Evolutionary conservation across 2,329 filamentous ascomycete species (phyloP), one percentile per base, ranked within the genome.

Genomic region (Fusarium duplospermum): DNA sequence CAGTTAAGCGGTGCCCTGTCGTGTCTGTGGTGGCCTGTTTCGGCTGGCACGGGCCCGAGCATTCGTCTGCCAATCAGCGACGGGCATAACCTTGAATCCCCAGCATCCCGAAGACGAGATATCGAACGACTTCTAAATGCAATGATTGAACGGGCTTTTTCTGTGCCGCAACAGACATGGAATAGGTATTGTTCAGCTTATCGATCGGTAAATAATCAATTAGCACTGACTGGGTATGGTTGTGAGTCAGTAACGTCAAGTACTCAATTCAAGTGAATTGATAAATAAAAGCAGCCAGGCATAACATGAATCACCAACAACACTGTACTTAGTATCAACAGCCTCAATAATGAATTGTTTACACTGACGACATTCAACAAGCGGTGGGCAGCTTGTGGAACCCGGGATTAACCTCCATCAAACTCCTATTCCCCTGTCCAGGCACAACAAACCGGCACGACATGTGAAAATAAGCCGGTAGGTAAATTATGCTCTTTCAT

Each of bases 61-160:
- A 45, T n/a, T 52, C 60, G 67, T 71, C 61, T 52, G 20, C 71
- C 71, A 74, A 74, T 74, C 11, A 45, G 20, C 18, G 54, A 33
- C 35, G 16, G 31, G 18, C 22, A 29, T 24, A 22, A 9, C 31
- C 56, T 68, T 24, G 58, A 42, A 67, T 70, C 59, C 57, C 70
- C 57, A 47, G 61, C 47, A 62, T 73, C 56, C 66, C 56, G 47
- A 64, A 70, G 64, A 73, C 70, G 60, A 71, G 50, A 63, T 60
- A 73, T 73, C 70, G 71, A 73, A 73, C 67, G 71, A 73, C 69
- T 33, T 56, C 31, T 35, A 29, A 54, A 33, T 54, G 27, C 50
- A 38, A 27, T 20, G 22, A 27, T 52, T 52, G 24, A 29, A 52
- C 31, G 24, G 29, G 31, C 52, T 31, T 31, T 18, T 68, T 65